phyloP scores from a whole-genome alignment of 345 rosid species.

The Eucalyptus tenuipes region DNA sequence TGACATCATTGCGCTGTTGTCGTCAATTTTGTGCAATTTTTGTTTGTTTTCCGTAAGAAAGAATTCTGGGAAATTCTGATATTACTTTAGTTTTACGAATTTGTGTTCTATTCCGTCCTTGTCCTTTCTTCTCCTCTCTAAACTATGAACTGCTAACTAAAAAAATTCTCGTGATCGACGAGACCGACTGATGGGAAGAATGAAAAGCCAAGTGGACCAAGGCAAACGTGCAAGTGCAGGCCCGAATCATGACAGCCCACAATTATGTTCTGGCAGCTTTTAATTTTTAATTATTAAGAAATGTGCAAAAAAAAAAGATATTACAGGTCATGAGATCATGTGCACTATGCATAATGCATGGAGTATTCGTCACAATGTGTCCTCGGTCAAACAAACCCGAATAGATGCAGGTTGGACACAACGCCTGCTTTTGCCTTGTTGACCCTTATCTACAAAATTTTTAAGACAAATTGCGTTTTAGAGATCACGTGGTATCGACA shows the following conservation, averaged over 20 bases:
- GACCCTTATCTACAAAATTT: background rate
- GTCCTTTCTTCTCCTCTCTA: background rate
- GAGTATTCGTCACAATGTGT: background rate
- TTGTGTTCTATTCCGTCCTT: background rate
- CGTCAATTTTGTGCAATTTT: background rate
- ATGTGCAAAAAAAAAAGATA: background rate
- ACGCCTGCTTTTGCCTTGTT: background rate
- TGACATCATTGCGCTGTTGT: background rate
- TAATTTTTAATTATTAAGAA: background rate
- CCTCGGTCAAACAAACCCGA: background rate
- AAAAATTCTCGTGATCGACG: background rate
- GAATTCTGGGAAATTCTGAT: background rate
- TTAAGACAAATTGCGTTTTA: no score
- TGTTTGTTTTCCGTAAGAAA: background rate
- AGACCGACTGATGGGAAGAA: background rate
- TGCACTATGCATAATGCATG: background rate
- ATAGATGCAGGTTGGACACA: background rate
- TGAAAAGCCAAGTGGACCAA: background rate
- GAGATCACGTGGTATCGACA: background rate
- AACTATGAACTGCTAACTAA: background rate
- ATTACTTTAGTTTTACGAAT: background rate
- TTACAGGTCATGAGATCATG: background rate
- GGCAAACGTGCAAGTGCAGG: background rate
- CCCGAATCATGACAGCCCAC: background rate
- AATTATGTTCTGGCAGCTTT: background rate